phyloP scores from a whole-genome alignment of 805 yeast species.

The Kockiozyma suomiensis region DNA sequence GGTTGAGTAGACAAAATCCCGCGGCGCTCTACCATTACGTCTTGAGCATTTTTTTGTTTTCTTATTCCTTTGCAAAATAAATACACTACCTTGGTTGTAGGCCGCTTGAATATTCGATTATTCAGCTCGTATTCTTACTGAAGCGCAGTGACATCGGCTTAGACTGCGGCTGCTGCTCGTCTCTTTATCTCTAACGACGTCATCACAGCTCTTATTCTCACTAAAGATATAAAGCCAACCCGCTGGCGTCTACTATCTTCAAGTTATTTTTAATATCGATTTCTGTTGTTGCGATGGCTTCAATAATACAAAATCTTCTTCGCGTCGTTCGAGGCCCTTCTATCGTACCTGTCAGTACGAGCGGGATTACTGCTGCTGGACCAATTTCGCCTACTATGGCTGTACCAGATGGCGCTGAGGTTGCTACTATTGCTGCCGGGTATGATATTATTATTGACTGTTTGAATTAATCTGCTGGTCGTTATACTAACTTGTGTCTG shows the following conservation, averaged over 20 bases:
- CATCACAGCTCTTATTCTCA: neutral
- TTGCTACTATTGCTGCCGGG: conserved; percentile 58
- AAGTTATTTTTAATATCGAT: neutral
- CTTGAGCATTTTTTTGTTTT: no score
- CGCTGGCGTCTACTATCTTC: neutral
- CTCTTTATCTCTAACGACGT: neutral
- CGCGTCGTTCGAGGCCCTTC: conserved; percentile 7
- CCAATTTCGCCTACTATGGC: conserved; percentile 40
- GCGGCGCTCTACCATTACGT: no score
- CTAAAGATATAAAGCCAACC: neutral
- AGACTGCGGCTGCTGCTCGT: neutral
- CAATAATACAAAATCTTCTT: conserved; percentile 2
- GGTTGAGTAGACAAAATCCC: no score
- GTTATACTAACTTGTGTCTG: neutral
- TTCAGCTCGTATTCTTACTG: neutral
- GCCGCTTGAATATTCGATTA: neutral
- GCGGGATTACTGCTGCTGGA: conserved; percentile 13
- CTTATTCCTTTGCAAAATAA: no score
- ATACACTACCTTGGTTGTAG: neutral
- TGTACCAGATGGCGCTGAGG: conserved; percentile 51
- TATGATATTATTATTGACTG: no score
- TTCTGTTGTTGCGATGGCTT: neutral
- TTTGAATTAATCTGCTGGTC: neutral
- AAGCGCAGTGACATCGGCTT: neutral
- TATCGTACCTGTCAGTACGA: conserved; percentile 5